phyloP scores from a whole-genome alignment of 352 stramenopile species.

The Phytophthora citrophthora region DNA sequence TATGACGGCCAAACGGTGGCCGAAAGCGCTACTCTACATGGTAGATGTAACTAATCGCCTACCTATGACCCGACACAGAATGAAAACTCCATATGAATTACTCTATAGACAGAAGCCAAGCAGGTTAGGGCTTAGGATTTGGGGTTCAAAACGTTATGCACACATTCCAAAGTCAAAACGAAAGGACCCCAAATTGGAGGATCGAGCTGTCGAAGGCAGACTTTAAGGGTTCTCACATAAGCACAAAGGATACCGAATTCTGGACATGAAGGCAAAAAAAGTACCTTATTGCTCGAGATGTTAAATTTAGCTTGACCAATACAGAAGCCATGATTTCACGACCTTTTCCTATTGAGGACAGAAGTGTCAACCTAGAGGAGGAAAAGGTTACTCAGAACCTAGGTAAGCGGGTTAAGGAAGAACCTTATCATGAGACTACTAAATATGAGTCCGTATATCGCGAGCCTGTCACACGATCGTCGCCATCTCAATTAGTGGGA shows the following conservation, averaged over 20 bases:
- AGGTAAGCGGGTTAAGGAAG: neutral
- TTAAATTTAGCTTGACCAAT: neutral
- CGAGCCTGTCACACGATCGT: no score
- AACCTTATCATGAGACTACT: conserved; percentile 2
- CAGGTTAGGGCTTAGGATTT: no score
- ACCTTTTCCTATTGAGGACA: conserved; percentile 2
- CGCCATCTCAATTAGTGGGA: no score
- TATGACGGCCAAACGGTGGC: conserved; percentile 9
- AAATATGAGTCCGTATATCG: no score
- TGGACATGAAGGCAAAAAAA: conserved; percentile 10
- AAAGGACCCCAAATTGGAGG: conserved; percentile 4
- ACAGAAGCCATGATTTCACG: conserved; percentile 3
- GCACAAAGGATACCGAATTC: conserved; percentile 10
- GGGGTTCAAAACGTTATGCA: neutral
- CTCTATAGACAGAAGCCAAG: neutral
- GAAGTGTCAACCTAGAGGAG: neutral
- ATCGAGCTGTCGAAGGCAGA: conserved; percentile 6
- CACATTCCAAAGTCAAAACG: conserved; percentile 11
- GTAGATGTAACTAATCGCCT: conserved; percentile 7
- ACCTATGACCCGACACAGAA: conserved; percentile 2
- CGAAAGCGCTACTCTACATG: conserved; percentile 3
- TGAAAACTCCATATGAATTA: conserved; percentile 10
- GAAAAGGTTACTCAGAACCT: neutral
- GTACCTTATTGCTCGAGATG: conserved; percentile 10
- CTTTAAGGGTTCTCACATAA: neutral